Conservation (phyloP, 768 basidiomycete genomes). For the Sporobolomyces pararoseus region DNA sequence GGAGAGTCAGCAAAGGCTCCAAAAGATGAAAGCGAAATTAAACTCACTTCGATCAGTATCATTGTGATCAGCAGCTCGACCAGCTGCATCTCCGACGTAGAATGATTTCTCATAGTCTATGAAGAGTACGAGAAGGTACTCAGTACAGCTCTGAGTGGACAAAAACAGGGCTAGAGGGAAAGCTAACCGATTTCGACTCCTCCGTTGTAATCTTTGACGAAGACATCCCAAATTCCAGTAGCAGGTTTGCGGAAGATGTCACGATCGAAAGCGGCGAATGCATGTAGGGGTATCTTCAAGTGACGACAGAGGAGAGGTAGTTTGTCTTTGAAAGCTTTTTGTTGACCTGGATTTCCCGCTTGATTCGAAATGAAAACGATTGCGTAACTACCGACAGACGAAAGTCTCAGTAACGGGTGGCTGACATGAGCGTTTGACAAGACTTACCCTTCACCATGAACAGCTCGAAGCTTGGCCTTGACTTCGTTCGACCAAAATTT, state of each 20-base stretch:
- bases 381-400: constrained; percentile 42
- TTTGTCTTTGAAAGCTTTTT: constrained; percentile 46
- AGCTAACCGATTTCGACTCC: constrained; percentile 63
- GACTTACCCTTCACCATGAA: constrained; percentile 62
- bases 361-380: constrained; percentile 83
- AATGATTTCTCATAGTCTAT: constrained; percentile 48
- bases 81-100: constrained; percentile 54
- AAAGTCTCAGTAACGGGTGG: no score
- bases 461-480: constrained; percentile 61
- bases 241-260: constrained; percentile 52
- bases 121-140: no score
- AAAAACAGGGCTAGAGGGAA: not conserved
- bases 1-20: no score
- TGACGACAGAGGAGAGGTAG: constrained; percentile 20
- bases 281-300: constrained; percentile 47
- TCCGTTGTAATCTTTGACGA: constrained; percentile 50
- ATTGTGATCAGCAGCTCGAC: constrained; percentile 37
- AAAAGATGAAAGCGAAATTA: not conserved
- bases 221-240: constrained; percentile 50
- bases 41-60: constrained; percentile 40
- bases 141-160: no score
- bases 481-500: constrained; percentile 69
- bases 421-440: no score
- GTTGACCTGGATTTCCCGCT: constrained; percentile 71
- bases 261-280: constrained; percentile 49